Base-by-base conservation (phyloP, 768 basidiomycete species). In the Boletus rubescentipes region DNA sequence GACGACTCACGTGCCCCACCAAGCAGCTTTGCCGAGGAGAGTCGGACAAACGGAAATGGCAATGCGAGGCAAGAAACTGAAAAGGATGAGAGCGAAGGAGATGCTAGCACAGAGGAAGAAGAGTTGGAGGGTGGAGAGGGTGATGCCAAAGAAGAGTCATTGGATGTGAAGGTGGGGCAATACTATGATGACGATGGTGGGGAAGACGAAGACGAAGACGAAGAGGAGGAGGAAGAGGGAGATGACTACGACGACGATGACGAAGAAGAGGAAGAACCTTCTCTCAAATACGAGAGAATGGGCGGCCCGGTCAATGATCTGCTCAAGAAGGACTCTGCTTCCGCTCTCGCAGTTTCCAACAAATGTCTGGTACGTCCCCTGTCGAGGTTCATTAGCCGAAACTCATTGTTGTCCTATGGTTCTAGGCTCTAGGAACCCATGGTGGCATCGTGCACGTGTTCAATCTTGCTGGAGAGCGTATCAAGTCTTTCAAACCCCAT, bases 401-500 rank as follows among this genome's bases (percentile, higher is more conserved):
- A 43, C 21, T 57, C 18, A 57, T 30, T 23, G 10, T 54, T 11
- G 9, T 34, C 15, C n/a, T 18, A 26, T 40, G 11, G 18, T 53
- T 12, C 26, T 62, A 98, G 94, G 91, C 87, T 23, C 71, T 98
- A 35, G 96, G 95, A 20, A 97, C 96, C 2, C 95, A 98, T 68
- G 83, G 81, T 46, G 96, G 96, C n/a, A 86, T 94, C 58, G 84
- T 98, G 4, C 91, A 97, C 66, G 79, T 97, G 18, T 76, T 97
- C 14, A 87, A 87, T 65, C 77, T 90, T 37, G 72, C 82, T 26
- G 96, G 95, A 5, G 81, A 84, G 51, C 84, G 89, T 40, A 79
- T 94, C 71, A 95, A 93, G 70, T 91, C 91, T 2, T 97, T 86
- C 71, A 87, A 93, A 64, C 91, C 90, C 2, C 97, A 99, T 65